Evolutionary conservation across 192 early-diverging fungal species (phyloP).

Genomic region (Bifiguratus adelaidae): DNA sequence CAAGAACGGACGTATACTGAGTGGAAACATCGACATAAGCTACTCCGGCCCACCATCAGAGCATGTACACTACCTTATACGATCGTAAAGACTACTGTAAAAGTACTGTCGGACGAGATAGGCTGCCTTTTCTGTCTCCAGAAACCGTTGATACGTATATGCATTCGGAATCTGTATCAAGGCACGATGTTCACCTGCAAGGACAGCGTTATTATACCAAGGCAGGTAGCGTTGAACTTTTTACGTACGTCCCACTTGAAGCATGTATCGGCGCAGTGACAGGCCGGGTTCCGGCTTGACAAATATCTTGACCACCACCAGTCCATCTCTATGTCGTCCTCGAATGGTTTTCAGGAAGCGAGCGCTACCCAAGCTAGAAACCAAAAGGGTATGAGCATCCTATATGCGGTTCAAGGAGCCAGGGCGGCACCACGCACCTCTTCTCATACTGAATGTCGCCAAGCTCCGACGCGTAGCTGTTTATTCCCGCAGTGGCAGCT

Average conservation of each 20-base stretch:
- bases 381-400: conserved; percentile 2
- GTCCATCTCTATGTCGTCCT: conserved; percentile 67
- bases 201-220: too few species aligned
- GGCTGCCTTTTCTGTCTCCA: conserved; percentile 85
- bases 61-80: conserved; percentile 51
- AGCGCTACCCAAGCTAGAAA: conserved; percentile 68
- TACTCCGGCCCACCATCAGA: neutral
- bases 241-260: too few species aligned
- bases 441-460: conserved; percentile 60
- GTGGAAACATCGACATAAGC: neutral
- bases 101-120: conserved; percentile 85
- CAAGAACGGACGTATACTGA: conserved; percentile 88
- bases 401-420: neutral
- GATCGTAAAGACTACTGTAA: conserved; percentile 91
- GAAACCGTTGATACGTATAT: conserved; percentile 62
- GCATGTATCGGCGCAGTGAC: conserved; percentile 39
- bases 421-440: conserved; percentile 28
- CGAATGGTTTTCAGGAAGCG: conserved; percentile 95
- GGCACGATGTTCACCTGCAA: conserved; percentile 48
- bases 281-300: conserved; percentile 68
- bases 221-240: too few species aligned
- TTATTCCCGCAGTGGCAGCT: conserved; percentile 51
- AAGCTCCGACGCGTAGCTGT: conserved; percentile 63
- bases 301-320: conserved; percentile 88
- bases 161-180: conserved; percentile 66